Conservation (phyloP, 768 basidiomycete genomes). For the Auricularia auricula-judae region DNA sequence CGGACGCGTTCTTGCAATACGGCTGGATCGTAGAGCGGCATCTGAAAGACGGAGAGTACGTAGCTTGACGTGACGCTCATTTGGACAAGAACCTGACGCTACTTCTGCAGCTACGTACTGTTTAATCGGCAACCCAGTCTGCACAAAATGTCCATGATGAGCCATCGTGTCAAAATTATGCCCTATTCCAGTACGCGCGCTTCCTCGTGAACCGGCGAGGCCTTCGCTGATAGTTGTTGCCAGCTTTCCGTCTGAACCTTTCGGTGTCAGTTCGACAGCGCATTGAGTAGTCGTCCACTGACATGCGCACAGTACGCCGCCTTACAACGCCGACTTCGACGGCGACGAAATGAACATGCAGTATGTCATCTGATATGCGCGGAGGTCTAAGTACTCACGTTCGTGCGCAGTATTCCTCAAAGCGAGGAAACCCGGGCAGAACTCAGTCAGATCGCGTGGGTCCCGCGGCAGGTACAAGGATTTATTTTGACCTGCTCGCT, state of each 20-base stretch:
- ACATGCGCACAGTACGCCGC: constrained; percentile 58
- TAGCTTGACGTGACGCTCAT: constrained; percentile 11
- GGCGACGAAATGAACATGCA: constrained; percentile 99
- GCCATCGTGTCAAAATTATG: constrained; percentile 94
- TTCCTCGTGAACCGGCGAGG: background rate
- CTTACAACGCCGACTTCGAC: constrained; percentile 99
- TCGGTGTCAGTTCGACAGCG: constrained; percentile 67
- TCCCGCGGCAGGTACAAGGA: constrained; percentile 73
- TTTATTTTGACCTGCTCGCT: background rate
- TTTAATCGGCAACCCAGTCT: constrained; percentile 98
- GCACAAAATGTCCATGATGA: constrained; percentile 99
- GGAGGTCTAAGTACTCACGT: constrained; percentile 3
- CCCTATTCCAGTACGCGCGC: constrained; percentile 82
- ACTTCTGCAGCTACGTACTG: constrained; percentile 56
- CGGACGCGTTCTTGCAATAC: constrained; percentile 90
- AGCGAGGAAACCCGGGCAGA: constrained; percentile 98
- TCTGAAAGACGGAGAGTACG: constrained; percentile 96
- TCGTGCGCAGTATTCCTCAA: constrained; percentile 75
- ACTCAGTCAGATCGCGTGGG: constrained; percentile 97
- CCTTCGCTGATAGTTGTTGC: constrained; percentile 5
- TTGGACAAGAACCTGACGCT: constrained; percentile 4
- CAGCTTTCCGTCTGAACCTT: constrained; percentile 94
- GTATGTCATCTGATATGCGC: constrained; percentile 40
- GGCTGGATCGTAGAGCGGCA: constrained; percentile 99
- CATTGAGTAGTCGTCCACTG: constrained; percentile 12